Percentiles rank a stretch among this genome's conserved stretches.
Conservation (phyloP, 176 grass and related monocot genomes). For the Calamus simplicifolius region DNA sequence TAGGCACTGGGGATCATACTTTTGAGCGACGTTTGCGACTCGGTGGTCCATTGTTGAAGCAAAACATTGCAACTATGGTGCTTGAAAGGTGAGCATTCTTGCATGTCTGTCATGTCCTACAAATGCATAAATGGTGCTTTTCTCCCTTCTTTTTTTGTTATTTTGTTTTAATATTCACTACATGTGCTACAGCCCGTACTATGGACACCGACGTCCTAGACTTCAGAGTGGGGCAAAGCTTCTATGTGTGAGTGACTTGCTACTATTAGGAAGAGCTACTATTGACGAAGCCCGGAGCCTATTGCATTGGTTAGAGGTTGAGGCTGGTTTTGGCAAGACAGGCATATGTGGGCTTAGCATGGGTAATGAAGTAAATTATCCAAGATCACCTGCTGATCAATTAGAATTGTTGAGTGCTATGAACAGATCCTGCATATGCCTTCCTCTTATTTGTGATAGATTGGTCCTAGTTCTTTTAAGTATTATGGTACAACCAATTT, state of each 20-base stretch:
- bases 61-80: conserved; percentile 98
- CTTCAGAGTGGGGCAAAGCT: conserved; percentile 79
- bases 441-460: background rate
- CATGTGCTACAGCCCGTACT: conserved; percentile 74
- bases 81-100: conserved; percentile 73
- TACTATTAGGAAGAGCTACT: conserved; percentile 90
- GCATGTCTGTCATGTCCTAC: background rate
- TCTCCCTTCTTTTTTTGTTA: background rate
- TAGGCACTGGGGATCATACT: conserved; percentile 91
- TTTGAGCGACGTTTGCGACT: conserved; percentile 88
- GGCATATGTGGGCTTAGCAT: conserved; percentile 97
- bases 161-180: conserved; percentile 19
- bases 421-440: background rate
- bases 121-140: conserved; percentile 1
- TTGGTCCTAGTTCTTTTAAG: too few relatives aligned
- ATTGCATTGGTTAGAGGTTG: conserved; percentile 78
- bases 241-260: conserved; percentile 79
- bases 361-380: conserved; percentile 36
- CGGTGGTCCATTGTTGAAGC: conserved; percentile 73
- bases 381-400: too few relatives aligned
- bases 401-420: background rate
- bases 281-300: conserved; percentile 94
- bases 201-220: conserved; percentile 77
- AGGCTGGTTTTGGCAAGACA: conserved; percentile 81
- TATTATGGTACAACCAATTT: too few relatives aligned